These are phyloP conservation scores for Nymphaea thermarum DNA, from an alignment of 164 flowering plant genomes.

Conservation along the genomic window DNA sequence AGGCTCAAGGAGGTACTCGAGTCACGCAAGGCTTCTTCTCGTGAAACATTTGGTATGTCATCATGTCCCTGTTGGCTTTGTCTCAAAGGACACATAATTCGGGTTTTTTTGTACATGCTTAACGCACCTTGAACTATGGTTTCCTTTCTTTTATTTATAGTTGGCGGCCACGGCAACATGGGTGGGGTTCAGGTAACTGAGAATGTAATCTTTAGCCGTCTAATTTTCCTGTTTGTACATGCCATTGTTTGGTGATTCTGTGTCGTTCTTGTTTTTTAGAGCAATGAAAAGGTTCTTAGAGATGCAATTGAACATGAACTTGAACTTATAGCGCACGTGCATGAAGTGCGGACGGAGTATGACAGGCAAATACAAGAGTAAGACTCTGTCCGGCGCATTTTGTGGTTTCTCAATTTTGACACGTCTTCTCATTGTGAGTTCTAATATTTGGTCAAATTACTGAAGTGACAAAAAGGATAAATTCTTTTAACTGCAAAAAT, in stretches of 20 bases:
- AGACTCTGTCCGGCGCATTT: slow-evolving; percentile 11
- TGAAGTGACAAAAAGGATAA: not conserved
- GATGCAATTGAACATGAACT: slow-evolving; percentile 90
- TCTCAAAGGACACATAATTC: not conserved
- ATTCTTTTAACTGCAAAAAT: no score
- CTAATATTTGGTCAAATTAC: not conserved
- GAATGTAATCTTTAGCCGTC: not conserved
- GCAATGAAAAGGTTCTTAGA: slow-evolving; percentile 51
- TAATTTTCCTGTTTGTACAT: not conserved
- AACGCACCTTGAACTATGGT: not conserved
- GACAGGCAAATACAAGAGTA: slow-evolving; percentile 91
- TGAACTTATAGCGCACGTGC: slow-evolving; percentile 78
- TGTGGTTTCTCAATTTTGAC: not conserved
- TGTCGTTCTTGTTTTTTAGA: not conserved
- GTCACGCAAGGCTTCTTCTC: slow-evolving; percentile 68
- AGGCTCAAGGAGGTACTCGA: slow-evolving; percentile 87
- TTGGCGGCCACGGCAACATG: slow-evolving; percentile 49
- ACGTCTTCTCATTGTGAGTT: not conserved
- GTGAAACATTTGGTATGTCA: slow-evolving; percentile 39
- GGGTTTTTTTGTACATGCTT: not conserved
- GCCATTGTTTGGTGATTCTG: not conserved
- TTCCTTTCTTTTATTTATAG: slow-evolving; percentile 14
- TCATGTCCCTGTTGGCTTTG: not conserved
- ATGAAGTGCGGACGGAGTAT: slow-evolving; percentile 88
- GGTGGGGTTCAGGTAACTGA: slow-evolving; percentile 66